Evolutionary conservation across 2,329 filamentous ascomycete genomes (phyloP), one percentile per base, ranked within the genome.

Genomic region (Samsoniella hepiali): DNA sequence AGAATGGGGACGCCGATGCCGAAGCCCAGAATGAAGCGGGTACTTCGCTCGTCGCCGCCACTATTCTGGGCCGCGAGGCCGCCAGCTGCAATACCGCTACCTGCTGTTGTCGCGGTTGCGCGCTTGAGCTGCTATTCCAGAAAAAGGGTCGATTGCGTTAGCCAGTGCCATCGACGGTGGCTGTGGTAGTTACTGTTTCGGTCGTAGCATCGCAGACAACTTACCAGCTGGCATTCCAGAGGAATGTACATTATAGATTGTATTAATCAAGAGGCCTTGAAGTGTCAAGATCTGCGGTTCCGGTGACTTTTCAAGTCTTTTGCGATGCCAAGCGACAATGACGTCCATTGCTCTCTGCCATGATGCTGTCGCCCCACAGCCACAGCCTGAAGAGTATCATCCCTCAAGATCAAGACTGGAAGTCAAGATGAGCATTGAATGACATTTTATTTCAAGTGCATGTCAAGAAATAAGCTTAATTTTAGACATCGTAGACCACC

Each of bases 11-110:
- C 54, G 53, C 61, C 54, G 27, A 63, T 63, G 44, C 44, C 62
- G 47, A 63, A 63, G 27, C 54, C 62, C 29, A 59, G 62, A 47
- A 58, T 54, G 47, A 63, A 63, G 15, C 45, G 32, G 27, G 54
- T 58, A 45, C 47, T 40, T 5, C 54, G 27, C 15, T 59, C 55
- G 11, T 40, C 29, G 36, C 55, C 55, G 36, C 47, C 55, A n/a
- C 36, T 31, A 9, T 58, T 45, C 17, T 32, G 13, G 17, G 44
- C 42, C 17, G 45, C 61, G 22, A 57, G 8, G 11, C 61, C 61
- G 27, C 60, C 60, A 38, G 49, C 58, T 2, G 32, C 49, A 13
- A 63, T 49, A n/a, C 60, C 60, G 42, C 60, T 57, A n/a, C 51
- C 51, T 40, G 51, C 42, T 6, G 42, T 29, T 2, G 47, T 47